Base-by-base conservation (phyloP, 352 stramenopile genomes). In the Phytophthora cactorum region DNA sequence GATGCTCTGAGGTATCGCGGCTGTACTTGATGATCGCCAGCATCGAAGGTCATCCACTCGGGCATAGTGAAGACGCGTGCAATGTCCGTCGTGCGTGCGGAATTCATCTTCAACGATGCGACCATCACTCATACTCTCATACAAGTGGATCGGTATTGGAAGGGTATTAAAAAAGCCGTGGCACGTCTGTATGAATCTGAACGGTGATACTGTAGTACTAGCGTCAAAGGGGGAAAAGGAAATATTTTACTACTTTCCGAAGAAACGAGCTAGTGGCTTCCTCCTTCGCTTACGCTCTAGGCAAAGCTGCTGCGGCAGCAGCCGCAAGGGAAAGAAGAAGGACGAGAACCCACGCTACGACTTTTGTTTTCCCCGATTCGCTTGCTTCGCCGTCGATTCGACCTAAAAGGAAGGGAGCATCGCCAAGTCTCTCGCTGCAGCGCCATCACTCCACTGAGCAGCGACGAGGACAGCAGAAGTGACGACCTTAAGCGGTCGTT, bases 181-280 rank as follows among this genome's bases (percentile, higher is more conserved):
- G 22, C 22, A 22, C 22, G 22, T 22, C 22, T 22, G 17, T 22
- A 22, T 22, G 22, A 22, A 22, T 22, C 22, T 22, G 22, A 22
- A 22, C 22, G 22, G 22, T 22, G 22, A 22, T 22, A 22, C 22
- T 22, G 22, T 22, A 22, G 22, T 22, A 22, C 22, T 22, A 22
- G 22, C 22, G 22, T 22, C 22, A 22, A 22, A 50, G 5, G 57
- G 63, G 64, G 45, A 79, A 77, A 72, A 66, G 67, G 67, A 80
- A 78, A 82, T 80, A 78, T 82, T 51, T 81, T 84, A 78, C 53
- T 77, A 78, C 62, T 78, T 68, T 78, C 76, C 67, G 60, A 79
- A 74, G 64, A 72, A 74, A 74, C 69, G 60, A 65, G 59, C 52
- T 78, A 67, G 51, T 57, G 50, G 50, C 63, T 71, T 71, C 52